Evolutionary conservation across 225 moss, liverwort and hornwort genomes (phyloP).

Genomic region (Antitrichia curtipendula): DNA sequence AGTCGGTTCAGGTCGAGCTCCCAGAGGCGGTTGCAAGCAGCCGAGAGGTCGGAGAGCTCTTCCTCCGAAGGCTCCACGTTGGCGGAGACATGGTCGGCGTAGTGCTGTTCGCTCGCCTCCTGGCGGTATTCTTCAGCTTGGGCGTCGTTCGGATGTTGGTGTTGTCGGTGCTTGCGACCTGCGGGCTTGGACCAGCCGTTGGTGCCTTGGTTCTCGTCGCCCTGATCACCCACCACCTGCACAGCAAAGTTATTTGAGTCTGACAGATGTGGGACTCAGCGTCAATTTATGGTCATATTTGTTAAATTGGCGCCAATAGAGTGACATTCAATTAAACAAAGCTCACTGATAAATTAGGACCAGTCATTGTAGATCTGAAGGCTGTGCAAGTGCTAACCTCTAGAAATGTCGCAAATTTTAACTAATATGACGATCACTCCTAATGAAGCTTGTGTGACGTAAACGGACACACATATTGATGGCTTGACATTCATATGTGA

Average conservation of each 20-base stretch:
- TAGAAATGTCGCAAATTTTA: background rate
- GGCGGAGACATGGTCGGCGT: constrained; percentile 25
- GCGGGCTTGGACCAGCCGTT: constrained; percentile 3
- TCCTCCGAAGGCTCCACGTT: constrained; percentile 53
- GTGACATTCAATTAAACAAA: background rate
- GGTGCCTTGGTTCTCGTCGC: background rate
- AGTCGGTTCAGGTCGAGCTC: constrained; percentile 76
- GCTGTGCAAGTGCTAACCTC: background rate
- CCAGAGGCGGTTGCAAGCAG: constrained; percentile 74
- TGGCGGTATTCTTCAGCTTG: constrained; percentile 24
- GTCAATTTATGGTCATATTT: background rate
- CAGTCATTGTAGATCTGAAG: background rate
- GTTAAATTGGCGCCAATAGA: background rate
- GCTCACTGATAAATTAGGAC: background rate
- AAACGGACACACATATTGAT: background rate
- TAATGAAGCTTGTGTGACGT: background rate
- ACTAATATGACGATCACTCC: background rate
- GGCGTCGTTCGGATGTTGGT: constrained; percentile 17
- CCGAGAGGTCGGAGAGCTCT: constrained; percentile 55
- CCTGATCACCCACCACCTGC: constrained; percentile 35
- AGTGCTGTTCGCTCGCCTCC: constrained; percentile 56
- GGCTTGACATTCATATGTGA: background rate
- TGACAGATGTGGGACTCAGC: background rate
- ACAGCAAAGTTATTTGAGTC: background rate
- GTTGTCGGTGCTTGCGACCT: constrained; percentile 13